Conservation (phyloP, 164 flowering plant genomes). For the Paratinospora sagittata region DNA sequence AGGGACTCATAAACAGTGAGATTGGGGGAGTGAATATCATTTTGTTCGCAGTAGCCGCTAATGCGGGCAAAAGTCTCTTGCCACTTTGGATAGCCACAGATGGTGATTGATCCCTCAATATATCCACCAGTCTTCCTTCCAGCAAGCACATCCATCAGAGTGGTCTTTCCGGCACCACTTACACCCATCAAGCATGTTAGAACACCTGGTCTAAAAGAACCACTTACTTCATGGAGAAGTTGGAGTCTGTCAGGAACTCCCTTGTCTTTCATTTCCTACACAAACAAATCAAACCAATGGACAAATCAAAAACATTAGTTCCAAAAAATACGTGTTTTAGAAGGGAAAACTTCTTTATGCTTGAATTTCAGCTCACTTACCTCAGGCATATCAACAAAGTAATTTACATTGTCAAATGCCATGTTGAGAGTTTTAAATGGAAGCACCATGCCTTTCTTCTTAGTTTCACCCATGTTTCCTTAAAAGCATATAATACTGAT, state of each 20-base stretch:
- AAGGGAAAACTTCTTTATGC: neutral
- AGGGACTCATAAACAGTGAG: slow-evolving; percentile 41
- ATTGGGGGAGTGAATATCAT: slow-evolving; percentile 48
- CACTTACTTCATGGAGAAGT: slow-evolving; percentile 37
- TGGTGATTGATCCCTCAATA: slow-evolving; percentile 37
- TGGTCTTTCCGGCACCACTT: slow-evolving; percentile 58
- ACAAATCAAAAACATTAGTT: neutral
- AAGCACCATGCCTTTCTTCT: slow-evolving; percentile 86
- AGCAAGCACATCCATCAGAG: slow-evolving; percentile 52
- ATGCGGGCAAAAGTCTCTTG: slow-evolving; percentile 50
- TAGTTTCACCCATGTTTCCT: slow-evolving; percentile 6
- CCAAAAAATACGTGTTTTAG: neutral
- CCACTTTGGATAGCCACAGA: slow-evolving; percentile 44
- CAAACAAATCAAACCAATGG: neutral
- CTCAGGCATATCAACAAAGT: slow-evolving; percentile 92
- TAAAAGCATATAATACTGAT: slow-evolving; percentile 7
- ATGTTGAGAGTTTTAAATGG: slow-evolving; percentile 82
- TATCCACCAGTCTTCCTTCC: slow-evolving; percentile 54
- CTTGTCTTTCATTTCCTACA: slow-evolving; percentile 33
- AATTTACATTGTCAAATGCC: slow-evolving; percentile 74
- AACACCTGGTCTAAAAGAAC: slow-evolving; percentile 49
- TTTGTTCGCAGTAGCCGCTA: slow-evolving; percentile 49
- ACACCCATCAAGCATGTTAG: slow-evolving; percentile 52
- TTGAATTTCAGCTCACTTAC: slow-evolving; percentile 30
- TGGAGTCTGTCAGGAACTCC: slow-evolving; percentile 25